Base-by-base conservation (phyloP, 2,329 filamentous ascomycete genomes). In the Fusarium ramigenum region DNA sequence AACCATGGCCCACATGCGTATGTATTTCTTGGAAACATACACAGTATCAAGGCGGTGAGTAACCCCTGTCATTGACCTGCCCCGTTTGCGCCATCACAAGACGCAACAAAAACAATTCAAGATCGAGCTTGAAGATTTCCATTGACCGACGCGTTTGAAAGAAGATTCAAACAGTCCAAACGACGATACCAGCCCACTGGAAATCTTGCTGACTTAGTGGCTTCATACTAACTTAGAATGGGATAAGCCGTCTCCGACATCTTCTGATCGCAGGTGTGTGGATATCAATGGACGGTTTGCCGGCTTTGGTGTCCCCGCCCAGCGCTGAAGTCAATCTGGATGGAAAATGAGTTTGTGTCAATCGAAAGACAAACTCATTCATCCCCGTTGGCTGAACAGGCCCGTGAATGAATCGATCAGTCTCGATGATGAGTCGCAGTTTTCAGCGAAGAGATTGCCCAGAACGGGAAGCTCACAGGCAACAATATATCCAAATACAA, bases 241-340 rank as follows among this genome's bases (percentile, higher is more conserved):
- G 74, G 63, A 32, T 68, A 72, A 75, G 50, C 58, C 54, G 42
- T 58, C 39, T 44, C 52, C 40, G 50, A 43, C 72, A 58, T 58
- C 66, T 60, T 69, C 66, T 56, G 70, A 74, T 56, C 50, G 56
- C 30, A 60, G 71, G 75, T 56, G 75, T 77, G 73, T 61, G 50
- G 9, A 63, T 72, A 77, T 34, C 53, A 61, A 49, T 23, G 23
- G 61, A 54, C 44, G 58, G 68, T 32, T 56, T 71, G 49, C 40
- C 49, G 49, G 53, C 70, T 67, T 49, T 23, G 34, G 47, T 44
- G 58, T 67, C 58, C 16, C 70, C 62, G 63, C 70, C 34, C 39
- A 70, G 40, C 34, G 39, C 52, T 58, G 60, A 63, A 69, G 70
- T 60, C 63, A 63, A 70, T 64, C 58, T 70, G 63, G 61, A 40